Conservation (phyloP, 1,284 basidiomycete genomes). For the Ganoderma lucidum region DNA sequence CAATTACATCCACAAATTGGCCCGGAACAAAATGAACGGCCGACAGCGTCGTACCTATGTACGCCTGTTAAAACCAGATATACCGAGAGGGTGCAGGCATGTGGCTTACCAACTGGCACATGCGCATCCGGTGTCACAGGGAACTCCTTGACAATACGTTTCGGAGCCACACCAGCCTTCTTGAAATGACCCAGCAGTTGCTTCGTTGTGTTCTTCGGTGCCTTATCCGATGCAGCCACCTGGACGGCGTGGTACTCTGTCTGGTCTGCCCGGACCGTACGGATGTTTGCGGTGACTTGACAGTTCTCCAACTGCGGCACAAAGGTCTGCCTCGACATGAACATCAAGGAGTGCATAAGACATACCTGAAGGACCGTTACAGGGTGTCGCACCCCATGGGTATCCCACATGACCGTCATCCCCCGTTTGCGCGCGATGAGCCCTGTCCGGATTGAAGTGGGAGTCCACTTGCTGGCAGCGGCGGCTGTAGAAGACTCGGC, state of each 20-base stretch:
- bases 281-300: conserved; percentile 83
- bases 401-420: conserved; percentile 95
- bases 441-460: conserved; percentile 90
- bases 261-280: conserved; percentile 66
- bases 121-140: conserved; percentile 89
- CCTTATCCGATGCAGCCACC: conserved; percentile 80
- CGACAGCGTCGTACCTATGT: conserved; percentile 84
- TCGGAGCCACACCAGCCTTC: conserved; percentile 85
- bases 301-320: conserved; percentile 77
- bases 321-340: not conserved
- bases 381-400: conserved; percentile 86
- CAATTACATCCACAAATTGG: conserved; percentile 94
- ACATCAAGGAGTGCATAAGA: conserved; percentile 9
- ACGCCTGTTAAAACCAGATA: conserved; percentile 14
- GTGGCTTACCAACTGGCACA: conserved; percentile 80
- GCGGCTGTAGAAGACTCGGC: conserved; percentile 40
- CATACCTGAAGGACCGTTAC: conserved; percentile 95
- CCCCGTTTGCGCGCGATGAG: conserved; percentile 95
- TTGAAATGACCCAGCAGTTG: conserved; percentile 90
- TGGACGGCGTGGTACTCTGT: conserved; percentile 88
- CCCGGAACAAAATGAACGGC: conserved; percentile 98
- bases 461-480: conserved; percentile 75
- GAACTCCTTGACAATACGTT: conserved; percentile 92
- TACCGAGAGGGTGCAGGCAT: not conserved
- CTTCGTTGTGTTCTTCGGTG: conserved; percentile 70